Evolutionary conservation across 1,284 basidiomycete species (phyloP).

Genomic region (Golubevia pallescens): DNA sequence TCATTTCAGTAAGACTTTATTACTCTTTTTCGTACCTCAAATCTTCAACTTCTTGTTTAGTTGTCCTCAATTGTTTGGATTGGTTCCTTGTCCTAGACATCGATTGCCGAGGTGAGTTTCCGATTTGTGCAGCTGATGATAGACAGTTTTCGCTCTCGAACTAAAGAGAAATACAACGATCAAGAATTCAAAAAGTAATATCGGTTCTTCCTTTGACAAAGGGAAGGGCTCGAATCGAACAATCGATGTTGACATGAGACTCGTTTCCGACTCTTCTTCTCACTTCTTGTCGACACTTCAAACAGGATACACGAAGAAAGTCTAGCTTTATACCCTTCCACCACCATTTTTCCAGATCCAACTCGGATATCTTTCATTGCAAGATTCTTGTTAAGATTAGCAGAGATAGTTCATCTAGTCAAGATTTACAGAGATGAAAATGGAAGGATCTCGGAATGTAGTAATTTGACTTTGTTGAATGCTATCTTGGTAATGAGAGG

Average conservation of each 20-base stretch:
- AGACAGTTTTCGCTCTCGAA: not conserved
- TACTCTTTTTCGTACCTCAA: slow-evolving; percentile 96
- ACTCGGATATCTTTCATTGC: not conserved
- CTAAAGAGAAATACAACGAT: no score
- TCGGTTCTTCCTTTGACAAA: slow-evolving; percentile 1
- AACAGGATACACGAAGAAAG: not conserved
- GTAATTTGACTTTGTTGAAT: slow-evolving; percentile 58
- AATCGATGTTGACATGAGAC: not conserved
- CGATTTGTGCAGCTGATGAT: not conserved
- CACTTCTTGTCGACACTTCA: not conserved
- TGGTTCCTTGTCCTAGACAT: slow-evolving; percentile 92
- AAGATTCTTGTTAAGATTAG: slow-evolving; percentile 13
- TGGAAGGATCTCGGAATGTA: slow-evolving; percentile 5
- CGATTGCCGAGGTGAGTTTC: slow-evolving; percentile 79
- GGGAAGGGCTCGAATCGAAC: not conserved
- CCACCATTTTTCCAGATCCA: not conserved
- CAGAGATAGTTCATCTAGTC: slow-evolving; percentile 22
- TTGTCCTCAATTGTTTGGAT: slow-evolving; percentile 89
- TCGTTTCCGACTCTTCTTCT: slow-evolving; percentile 1
- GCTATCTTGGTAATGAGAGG: slow-evolving; percentile 49
- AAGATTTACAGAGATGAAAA: slow-evolving; percentile 22
- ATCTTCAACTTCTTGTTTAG: slow-evolving; percentile 96
- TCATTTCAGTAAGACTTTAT: slow-evolving; percentile 96
- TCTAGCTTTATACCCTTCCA: slow-evolving; percentile 1
- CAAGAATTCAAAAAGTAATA: not conserved